Evolutionary conservation across 1,284 basidiomycete genomes (phyloP), one percentile per base, ranked within the genome.

Genomic region (Rhizoctonia solani): DNA sequence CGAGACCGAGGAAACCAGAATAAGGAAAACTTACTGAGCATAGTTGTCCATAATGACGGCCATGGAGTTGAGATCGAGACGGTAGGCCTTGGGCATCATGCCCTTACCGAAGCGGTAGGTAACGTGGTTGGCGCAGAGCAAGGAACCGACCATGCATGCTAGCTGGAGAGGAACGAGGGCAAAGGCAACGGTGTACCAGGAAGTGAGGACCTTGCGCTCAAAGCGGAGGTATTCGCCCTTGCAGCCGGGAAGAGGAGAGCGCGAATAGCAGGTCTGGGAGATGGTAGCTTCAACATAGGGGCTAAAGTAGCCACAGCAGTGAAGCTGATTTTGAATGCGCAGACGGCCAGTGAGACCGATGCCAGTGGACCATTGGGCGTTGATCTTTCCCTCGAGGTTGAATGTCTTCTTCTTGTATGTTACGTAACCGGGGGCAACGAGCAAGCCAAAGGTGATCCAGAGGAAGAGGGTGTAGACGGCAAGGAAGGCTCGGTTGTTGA

Each of bases 71-170:
- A 84, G 75, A 74, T 85, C 85, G 55, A 90, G 77, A 23, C 87
- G 78, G 75, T 89, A 90, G 21, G 83, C 83, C 78, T 87, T 84
- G 27, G 88, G 88, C 78, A 85, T 89, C 81, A 90, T 83, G 41
- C 88, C 88, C 78, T 90, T 90, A 21, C 87, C 88, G 75, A 89
- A 89, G 58, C 88, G 79, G 74, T 88, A 89, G 11, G 88, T 89
- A 72, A 90, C 83, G 71, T 89, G 87, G 75, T 89, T 88, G 19
- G 84, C 83, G 76, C 87, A 89, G 42, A 89, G 74, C 66, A 88
- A 74, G 25, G 79, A 82, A 3, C 80, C 76, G 46, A 87, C 69
- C 69, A 88, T 87, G 73, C 85, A 78, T 23, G 75, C 74, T 34
- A 89, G 74, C 61, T 88, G 86, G 16, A 81, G 71, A 0, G 85